Evolutionary conservation across 2,329 filamentous ascomycete species (phyloP).

Genomic region (Zasmidium citrigriseum): DNA sequence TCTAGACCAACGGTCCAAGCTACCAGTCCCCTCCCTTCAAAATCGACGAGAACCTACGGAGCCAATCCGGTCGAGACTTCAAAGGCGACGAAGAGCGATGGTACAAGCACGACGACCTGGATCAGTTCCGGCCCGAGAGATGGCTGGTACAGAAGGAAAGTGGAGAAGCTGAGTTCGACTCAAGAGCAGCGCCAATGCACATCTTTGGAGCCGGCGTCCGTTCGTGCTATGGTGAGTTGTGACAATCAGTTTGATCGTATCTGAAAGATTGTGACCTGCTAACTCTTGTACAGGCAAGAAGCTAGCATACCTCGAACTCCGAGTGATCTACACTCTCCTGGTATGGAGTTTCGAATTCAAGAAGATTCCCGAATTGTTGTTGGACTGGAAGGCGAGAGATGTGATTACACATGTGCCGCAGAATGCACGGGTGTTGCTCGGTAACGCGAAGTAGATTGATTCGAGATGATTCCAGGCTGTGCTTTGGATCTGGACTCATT

Average conservation of each 20-base stretch:
- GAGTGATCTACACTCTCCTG: conserved; percentile 7
- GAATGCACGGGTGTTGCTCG: neutral
- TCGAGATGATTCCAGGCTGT: too few relatives aligned
- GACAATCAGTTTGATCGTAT: too few relatives aligned
- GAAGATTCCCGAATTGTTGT: neutral
- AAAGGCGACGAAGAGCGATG: neutral
- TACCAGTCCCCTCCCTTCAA: neutral
- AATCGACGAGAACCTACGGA: conserved; percentile 5
- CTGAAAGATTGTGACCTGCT: too few relatives aligned
- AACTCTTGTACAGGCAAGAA: conserved; percentile 4
- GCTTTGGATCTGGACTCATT: too few relatives aligned
- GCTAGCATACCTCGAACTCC: conserved; percentile 10
- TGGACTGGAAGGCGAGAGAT: conserved; percentile 5
- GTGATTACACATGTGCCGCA: conserved; percentile 5
- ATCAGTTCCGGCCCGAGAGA: conserved; percentile 2
- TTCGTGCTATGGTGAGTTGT: conserved; percentile 4
- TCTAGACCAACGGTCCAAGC: neutral
- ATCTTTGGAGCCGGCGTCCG: conserved; percentile 5
- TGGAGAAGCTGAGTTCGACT: neutral
- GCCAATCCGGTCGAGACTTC: neutral
- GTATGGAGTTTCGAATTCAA: conserved; percentile 8
- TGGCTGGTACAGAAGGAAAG: conserved; percentile 2
- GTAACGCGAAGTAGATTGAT: too few relatives aligned
- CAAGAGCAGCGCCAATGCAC: conserved; percentile 10
- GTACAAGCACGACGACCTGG: conserved; percentile 1